Base-by-base conservation (phyloP, 257 asterid genomes). In the Cinchona pubescens region DNA sequence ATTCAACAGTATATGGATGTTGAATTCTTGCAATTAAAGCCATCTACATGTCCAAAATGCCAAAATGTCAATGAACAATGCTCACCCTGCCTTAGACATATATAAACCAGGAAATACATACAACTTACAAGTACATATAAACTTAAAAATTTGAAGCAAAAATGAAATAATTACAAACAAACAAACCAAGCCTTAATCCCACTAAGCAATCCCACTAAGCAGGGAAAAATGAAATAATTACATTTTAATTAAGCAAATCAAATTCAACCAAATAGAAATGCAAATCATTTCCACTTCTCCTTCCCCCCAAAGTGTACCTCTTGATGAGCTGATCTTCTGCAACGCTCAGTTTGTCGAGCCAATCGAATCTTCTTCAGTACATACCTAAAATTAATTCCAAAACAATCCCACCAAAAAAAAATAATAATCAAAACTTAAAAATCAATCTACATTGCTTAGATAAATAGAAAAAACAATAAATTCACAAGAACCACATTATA, bases 301-400 rank as follows among this genome's bases (percentile, higher is more conserved):
- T 29, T 27, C 60, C 19, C 53, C 30, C 32, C 51, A 45, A 27
- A 60, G 61, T 56, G 59, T 74, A 95, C 99, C 96, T 95, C 99
- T 80, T 95, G 98, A 84, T 95, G 92, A 84, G 98, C 99, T 81
- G 99, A 95, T 92, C 94, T 90, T 83, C 99, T 85, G 89, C 99
- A 95, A 71, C 98, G 92, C 83, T 95, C 99, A 3, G 98, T 92
- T 79, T 92, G 99, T 69, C 98, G 86, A 80, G 99, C 99, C 80
- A 95, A 86, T 53, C 98, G 88, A 78, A 95, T 95, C 91, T 95
- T 95, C 87, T 92, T 95, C n/a, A 92, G 83, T 76, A 95, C 99
- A 81, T 91, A 95, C 91, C 99, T 95, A 70, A 29, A 60, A 72
- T 58, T 6, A 72, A 72, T 70, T 82, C 45, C 59, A 34, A 45